Percentiles rank a stretch among this genome's conserved stretches.
Evolutionary conservation across 1,284 basidiomycete species (phyloP).

Genomic region (Apiotrichum siamense): DNA sequence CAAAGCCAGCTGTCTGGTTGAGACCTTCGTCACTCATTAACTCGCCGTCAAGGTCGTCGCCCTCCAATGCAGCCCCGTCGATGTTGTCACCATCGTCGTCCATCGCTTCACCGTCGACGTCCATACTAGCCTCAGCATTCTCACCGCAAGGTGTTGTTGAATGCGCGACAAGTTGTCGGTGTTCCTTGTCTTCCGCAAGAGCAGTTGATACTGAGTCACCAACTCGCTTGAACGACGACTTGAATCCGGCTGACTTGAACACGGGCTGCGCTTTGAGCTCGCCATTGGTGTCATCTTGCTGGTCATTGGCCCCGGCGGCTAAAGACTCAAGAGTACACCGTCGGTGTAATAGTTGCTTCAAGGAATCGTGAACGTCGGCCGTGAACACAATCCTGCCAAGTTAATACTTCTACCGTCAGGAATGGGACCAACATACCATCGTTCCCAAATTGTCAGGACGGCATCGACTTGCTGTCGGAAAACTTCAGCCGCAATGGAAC

Average conservation of each 20-base stretch:
- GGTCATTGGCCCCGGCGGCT: background rate
- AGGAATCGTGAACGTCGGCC: slow-evolving; percentile 67
- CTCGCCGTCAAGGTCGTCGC: slow-evolving; percentile 8
- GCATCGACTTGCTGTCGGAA: slow-evolving; percentile 83
- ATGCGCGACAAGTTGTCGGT: background rate
- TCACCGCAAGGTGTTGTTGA: background rate
- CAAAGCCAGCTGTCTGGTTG: background rate
- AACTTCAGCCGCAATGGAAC: slow-evolving; percentile 83
- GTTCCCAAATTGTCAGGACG: slow-evolving; percentile 89
- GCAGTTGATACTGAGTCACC: slow-evolving; percentile 6
- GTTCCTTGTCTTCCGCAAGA: background rate
- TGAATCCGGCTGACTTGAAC: slow-evolving; percentile 69
- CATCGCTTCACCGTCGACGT: slow-evolving; percentile 41
- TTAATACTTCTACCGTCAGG: slow-evolving; percentile 8
- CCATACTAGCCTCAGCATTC: slow-evolving; percentile 20
- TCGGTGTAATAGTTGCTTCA: slow-evolving; percentile 68
- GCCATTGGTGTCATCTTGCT: slow-evolving; percentile 1
- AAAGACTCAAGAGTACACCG: slow-evolving; percentile 26
- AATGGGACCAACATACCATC: slow-evolving; percentile 54
- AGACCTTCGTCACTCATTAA: slow-evolving; percentile 8
- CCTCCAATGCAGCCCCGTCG: background rate
- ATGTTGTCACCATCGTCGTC: slow-evolving; percentile 19
- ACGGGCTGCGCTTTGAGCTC: slow-evolving; percentile 47
- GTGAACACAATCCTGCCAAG: slow-evolving; percentile 69
- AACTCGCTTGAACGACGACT: slow-evolving; percentile 45